Evolutionary conservation across 1,139 yeast genomes (phyloP).

Genomic region (Zygosaccharomyces pseudobailii): DNA sequence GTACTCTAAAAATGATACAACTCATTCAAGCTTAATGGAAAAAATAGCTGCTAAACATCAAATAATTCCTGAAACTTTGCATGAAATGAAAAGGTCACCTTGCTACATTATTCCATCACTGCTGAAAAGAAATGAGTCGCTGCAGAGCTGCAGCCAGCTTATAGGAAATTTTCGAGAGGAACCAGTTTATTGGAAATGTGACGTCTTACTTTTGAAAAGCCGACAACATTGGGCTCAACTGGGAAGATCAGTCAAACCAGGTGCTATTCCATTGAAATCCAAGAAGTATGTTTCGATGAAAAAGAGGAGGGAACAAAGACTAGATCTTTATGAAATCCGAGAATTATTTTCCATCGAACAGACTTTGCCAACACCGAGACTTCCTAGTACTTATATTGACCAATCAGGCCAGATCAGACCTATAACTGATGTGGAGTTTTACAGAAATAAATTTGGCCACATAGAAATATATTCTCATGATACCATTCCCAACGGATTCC

Average conservation of each 20-base stretch:
- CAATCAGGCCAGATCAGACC: slow-evolving; percentile 3
- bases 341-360: slow-evolving; percentile 24
- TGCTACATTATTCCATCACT: slow-evolving; percentile 16
- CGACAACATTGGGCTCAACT: slow-evolving; percentile 25
- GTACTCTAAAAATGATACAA: neutral
- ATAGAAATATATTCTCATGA: slow-evolving; percentile 20
- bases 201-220: slow-evolving; percentile 20
- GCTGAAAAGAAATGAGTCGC: slow-evolving; percentile 14
- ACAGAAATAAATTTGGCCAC: slow-evolving; percentile 22
- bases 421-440: slow-evolving; percentile 16
- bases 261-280: slow-evolving; percentile 12
- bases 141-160: slow-evolving; percentile 1
- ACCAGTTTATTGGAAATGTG: slow-evolving; percentile 18
- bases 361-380: slow-evolving; percentile 18
- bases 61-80: slow-evolving; percentile 12
- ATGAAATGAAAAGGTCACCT: slow-evolving; percentile 15
- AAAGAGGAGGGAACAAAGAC: slow-evolving; percentile 4
- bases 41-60: slow-evolving; percentile 14
- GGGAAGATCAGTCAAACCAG: slow-evolving; percentile 20
- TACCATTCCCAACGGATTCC: slow-evolving; percentile 22
- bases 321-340: slow-evolving; percentile 10
- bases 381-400: slow-evolving; percentile 12
- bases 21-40: slow-evolving; percentile 6
- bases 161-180: slow-evolving; percentile 6
- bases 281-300: slow-evolving; percentile 16